phyloP scores from a whole-genome alignment of 805 yeast species.

The Blastobotrys chiropterorum region DNA sequence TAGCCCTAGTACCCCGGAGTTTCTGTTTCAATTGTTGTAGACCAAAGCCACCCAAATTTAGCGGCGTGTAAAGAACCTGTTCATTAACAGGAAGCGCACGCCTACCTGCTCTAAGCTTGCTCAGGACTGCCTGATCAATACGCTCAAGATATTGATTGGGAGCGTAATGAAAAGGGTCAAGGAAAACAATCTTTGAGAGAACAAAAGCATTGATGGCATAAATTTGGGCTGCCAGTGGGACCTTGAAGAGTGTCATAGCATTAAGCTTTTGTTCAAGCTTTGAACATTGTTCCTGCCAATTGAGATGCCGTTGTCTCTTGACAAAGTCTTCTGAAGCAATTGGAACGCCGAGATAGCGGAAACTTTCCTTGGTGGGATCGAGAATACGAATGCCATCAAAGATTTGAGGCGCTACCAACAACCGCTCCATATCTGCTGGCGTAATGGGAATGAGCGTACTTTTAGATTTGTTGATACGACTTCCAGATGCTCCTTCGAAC shows the following conservation, averaged over 20 bases:
- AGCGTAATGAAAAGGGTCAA: neutral
- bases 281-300: neutral
- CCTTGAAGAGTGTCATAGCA: neutral
- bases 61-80: no score
- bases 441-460: neutral
- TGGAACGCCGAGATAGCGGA: neutral
- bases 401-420: no score
- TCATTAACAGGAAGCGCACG: neutral
- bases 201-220: neutral
- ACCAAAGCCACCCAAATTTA: no score
- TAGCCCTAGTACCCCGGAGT: no score
- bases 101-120: neutral
- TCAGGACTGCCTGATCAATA: neutral
- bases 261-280: neutral
- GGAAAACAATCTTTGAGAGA: neutral
- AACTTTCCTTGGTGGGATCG: neutral
- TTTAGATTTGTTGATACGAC: neutral
- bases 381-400: no score
- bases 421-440: no score
- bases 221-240: neutral
- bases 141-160: neutral
- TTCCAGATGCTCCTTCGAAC: neutral
- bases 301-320: neutral
- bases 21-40: no score
- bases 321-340: neutral